Percentiles rank a stretch among this genome's conserved stretches.
These are phyloP conservation scores for Colletotrichum theobromicola DNA, from an alignment of 2,329 filamentous ascomycete genomes.

Conservation along the genomic window DNA sequence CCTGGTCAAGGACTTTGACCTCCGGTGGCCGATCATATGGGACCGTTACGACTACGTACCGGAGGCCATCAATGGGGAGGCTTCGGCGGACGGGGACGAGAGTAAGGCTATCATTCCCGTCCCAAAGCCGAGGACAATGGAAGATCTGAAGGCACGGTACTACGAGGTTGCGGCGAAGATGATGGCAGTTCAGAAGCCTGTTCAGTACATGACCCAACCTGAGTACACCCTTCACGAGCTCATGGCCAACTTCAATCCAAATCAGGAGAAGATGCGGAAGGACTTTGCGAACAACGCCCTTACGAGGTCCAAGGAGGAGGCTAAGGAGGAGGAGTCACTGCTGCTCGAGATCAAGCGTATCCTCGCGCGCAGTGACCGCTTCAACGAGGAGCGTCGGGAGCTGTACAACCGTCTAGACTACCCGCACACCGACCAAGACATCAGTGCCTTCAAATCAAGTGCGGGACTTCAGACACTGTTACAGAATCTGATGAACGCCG, in stretches of 20 bases:
- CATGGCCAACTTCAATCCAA: constrained; percentile 85
- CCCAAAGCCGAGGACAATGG: constrained; percentile 70
- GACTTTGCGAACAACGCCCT: constrained; percentile 82
- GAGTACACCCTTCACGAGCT: constrained; percentile 85
- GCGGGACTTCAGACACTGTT: constrained; percentile 80
- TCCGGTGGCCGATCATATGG: constrained; percentile 90
- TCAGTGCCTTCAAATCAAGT: constrained; percentile 80
- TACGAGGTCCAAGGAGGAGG: constrained; percentile 82
- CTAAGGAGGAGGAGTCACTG: constrained; percentile 88
- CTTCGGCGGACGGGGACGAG: constrained; percentile 49
- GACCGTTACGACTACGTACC: constrained; percentile 85
- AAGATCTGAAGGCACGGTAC: constrained; percentile 90
- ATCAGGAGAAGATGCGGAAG: constrained; percentile 81
- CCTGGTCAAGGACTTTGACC: constrained; percentile 77
- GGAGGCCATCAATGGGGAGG: constrained; percentile 48
- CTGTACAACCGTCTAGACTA: constrained; percentile 88
- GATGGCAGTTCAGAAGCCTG: constrained; percentile 80
- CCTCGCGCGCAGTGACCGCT: constrained; percentile 80
- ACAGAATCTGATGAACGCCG: constrained; percentile 80
- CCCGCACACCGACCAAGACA: constrained; percentile 72
- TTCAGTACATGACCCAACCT: constrained; percentile 83
- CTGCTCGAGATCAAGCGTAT: constrained; percentile 93
- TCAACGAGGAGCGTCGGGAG: constrained; percentile 88
- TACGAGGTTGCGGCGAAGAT: constrained; percentile 85
- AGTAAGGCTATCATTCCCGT: constrained; percentile 60